A percentile compares a stretch with the other conserved stretches of the same genome.
Evolutionary conservation across 2,329 filamentous ascomycete genomes (phyloP).

Genomic region (Sporothrix schenckii): DNA sequence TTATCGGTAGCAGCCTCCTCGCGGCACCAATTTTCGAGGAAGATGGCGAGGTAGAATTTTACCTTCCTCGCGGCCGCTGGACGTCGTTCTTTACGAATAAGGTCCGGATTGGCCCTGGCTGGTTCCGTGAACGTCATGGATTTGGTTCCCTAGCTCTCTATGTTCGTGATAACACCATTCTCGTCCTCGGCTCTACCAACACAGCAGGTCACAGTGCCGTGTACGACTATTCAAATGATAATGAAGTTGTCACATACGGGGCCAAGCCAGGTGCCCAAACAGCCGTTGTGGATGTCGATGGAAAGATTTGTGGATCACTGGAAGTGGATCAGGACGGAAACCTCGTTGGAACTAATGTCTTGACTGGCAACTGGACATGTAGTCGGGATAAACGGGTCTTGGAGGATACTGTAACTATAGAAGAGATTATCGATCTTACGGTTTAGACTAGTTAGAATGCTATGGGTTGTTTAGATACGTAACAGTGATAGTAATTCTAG

Average conservation of each 20-base stretch:
- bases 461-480: no score
- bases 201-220: neutral
- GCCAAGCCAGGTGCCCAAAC: neutral
- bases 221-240: neutral
- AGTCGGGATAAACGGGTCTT: conserved; percentile 3
- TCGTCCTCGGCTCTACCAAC: neutral
- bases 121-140: conserved; percentile 63
- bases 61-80: conserved; percentile 57
- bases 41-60: conserved; percentile 66
- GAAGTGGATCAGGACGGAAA: neutral
- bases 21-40: conserved; percentile 45
- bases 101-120: conserved; percentile 55
- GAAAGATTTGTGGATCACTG: neutral
- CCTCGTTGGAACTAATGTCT: neutral
- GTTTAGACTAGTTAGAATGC: neutral
- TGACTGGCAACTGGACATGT: neutral
- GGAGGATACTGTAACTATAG: neutral
- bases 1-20: conserved; percentile 54
- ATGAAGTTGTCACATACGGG: neutral
- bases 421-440: conserved; percentile 5
- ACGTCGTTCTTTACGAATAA: conserved; percentile 54
- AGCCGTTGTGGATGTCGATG: neutral
- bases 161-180: conserved; percentile 45
- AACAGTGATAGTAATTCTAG: no score
- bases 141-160: conserved; percentile 63